Evolutionary conservation across 2,329 filamentous ascomycete species (phyloP).

Genomic region (Pseudogymnoascus sp.): DNA sequence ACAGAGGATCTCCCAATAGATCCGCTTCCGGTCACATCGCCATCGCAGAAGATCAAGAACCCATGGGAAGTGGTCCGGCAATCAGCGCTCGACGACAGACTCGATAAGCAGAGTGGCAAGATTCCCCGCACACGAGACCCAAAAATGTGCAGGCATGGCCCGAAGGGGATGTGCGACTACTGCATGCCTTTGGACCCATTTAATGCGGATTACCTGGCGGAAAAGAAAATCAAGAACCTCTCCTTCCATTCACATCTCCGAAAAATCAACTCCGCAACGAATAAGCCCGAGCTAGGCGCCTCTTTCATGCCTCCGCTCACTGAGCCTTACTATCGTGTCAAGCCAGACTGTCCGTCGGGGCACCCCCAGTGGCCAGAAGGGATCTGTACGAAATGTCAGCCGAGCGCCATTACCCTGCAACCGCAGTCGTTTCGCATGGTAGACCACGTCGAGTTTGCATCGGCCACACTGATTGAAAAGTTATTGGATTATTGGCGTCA

Average conservation of each 20-base stretch:
- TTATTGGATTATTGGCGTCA: conserved; percentile 88
- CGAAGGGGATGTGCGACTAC: conserved; percentile 98
- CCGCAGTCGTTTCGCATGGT: conserved; percentile 94
- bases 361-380: conserved; percentile 92
- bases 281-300: conserved; percentile 86
- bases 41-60: conserved; percentile 63
- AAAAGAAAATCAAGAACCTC: conserved; percentile 98
- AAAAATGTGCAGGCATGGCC: conserved; percentile 91
- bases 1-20: conserved; percentile 61
- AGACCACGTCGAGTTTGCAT: conserved; percentile 94
- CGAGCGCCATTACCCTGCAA: conserved; percentile 90
- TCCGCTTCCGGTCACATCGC: conserved; percentile 48
- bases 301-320: conserved; percentile 94
- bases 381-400: conserved; percentile 97
- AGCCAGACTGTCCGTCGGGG: conserved; percentile 80
- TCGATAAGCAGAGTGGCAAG: conserved; percentile 87
- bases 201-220: conserved; percentile 75
- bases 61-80: conserved; percentile 91
- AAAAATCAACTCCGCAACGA: conserved; percentile 93
- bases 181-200: conserved; percentile 97
- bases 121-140: conserved; percentile 66
- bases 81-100: conserved; percentile 73
- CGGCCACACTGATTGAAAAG: conserved; percentile 75
- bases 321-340: conserved; percentile 88
- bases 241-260: conserved; percentile 92